Percentiles rank a stretch among this genome's conserved stretches.
Evolutionary conservation across 2,329 filamentous ascomycete genomes (phyloP).

Genomic region (Paraphoma sp.): DNA sequence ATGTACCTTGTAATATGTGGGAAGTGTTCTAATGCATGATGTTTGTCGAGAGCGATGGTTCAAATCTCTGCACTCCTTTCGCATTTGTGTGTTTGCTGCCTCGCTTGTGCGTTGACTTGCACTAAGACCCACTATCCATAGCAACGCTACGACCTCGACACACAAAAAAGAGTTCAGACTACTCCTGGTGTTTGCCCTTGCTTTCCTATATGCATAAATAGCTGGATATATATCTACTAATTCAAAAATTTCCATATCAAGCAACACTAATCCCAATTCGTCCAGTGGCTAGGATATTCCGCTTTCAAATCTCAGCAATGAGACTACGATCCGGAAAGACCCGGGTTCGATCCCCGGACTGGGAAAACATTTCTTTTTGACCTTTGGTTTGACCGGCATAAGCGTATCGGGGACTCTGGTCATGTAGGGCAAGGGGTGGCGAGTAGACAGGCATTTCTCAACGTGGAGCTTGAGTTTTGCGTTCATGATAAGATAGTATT

Average conservation of each 20-base stretch:
- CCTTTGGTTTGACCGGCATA: not conserved
- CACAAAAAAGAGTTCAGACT: not conserved
- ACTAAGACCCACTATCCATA: not conserved
- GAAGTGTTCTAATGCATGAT: not conserved
- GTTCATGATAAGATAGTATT: too few relatives aligned
- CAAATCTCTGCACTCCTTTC: not conserved
- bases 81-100: not conserved
- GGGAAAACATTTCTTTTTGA: not conserved
- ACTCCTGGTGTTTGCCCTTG: not conserved
- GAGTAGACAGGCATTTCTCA: not conserved
- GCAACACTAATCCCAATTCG: slow-evolving; percentile 15
- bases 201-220: not conserved
- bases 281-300: slow-evolving; percentile 23
- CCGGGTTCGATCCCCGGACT: slow-evolving; percentile 13
- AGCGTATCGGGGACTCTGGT: too few relatives aligned
- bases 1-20: not conserved
- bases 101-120: not conserved
- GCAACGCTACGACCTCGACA: not conserved
- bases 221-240: not conserved
- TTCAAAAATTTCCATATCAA: not conserved
- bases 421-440: not conserved
- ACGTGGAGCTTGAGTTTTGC: too few relatives aligned
- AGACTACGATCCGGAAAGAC: slow-evolving; percentile 12
- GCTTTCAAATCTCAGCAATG: slow-evolving; percentile 13
- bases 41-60: not conserved